Base-by-base conservation (phyloP, 2,329 filamentous ascomycete genomes). In the Venturiaceae sp. region DNA sequence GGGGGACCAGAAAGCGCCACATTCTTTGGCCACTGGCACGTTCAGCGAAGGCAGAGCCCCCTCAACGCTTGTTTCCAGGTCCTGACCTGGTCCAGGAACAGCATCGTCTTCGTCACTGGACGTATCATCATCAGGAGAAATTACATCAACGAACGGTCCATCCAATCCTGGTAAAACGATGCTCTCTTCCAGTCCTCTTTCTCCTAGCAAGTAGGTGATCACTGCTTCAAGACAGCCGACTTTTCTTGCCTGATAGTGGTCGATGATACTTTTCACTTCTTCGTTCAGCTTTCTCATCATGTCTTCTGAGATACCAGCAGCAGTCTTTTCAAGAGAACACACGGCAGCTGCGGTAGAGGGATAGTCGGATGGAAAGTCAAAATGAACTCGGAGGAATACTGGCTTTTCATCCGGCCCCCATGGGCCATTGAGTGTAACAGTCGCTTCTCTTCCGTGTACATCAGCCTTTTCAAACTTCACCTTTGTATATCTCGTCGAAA, bases 21-120 rank as follows among this genome's bases (percentile, higher is more conserved):
- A 73, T 71, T 75, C 77, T 66, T 81, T 83, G 16, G 83, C 81
- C 55, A 85, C 70, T 5, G 84, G 84, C 3, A 86, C 81, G 66
- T 84, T 85, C 55, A 82, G 78, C 9, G 76, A 74, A 52, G 77
- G 75, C 62, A 83, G 74, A 21, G 78, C 69, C 59, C 80, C 79
- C 59, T 79, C 75, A 30, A 71, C 77, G 61, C 77, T 76, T 68
- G 74, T 71, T 28, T 75, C 75, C 56, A 79, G 63, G 41, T 75
- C 73, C 58, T 76, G 72, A 23, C 69, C 72, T 57, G 74, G 71
- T 3, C 59, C 69, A 69, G 66, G 73, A 34, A 64, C 62, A 54
- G 57, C 72, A 59, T 72, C 74, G 53, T 92, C 89, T 63, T 92
- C 88, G 61, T 90, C 87, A 65, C 88, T 95, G 3, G 90, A 96